Evolutionary conservation across 768 basidiomycete species (phyloP).

Genomic region (Flagelloscypha sp.): DNA sequence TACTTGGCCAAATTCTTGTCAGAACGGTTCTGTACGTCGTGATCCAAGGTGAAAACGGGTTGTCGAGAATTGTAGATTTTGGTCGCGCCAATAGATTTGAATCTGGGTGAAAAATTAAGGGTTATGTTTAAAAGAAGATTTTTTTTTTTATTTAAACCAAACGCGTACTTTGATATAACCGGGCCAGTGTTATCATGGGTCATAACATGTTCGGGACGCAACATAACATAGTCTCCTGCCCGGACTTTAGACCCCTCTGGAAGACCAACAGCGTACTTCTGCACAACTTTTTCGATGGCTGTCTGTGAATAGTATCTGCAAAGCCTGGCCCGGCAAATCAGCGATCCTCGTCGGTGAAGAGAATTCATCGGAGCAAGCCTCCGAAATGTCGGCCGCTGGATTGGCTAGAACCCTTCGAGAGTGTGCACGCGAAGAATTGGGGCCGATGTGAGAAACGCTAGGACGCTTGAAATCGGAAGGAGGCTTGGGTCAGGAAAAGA

Average conservation of each 20-base stretch:
- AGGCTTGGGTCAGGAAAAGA: no score
- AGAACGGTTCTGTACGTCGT: conserved; percentile 95
- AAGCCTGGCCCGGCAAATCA: neutral
- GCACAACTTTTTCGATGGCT: conserved; percentile 94
- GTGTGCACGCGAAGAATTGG: no score
- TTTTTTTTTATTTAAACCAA: no score
- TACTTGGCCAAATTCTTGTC: conserved; percentile 89
- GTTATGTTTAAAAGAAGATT: no score
- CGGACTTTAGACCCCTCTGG: conserved; percentile 71
- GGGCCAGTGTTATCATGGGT: conserved; percentile 98
- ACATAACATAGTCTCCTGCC: conserved; percentile 99
- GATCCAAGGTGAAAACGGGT: conserved; percentile 93
- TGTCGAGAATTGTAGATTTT: conserved; percentile 73
- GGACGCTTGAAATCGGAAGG: no score
- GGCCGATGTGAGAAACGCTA: no score
- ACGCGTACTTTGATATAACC: conserved; percentile 79
- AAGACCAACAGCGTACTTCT: conserved; percentile 91
- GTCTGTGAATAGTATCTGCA: conserved; percentile 53
- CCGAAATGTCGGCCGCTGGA: no score
- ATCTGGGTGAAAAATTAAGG: conserved; percentile 40
- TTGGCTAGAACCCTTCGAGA: no score
- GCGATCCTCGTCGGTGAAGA: no score
- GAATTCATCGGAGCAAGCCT: no score
- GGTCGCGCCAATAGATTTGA: conserved; percentile 90
- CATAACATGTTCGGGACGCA: conserved; percentile 96